Conservation (phyloP, 2,329 filamentous ascomycete species). For the Acrocalymma vagum region DNA sequence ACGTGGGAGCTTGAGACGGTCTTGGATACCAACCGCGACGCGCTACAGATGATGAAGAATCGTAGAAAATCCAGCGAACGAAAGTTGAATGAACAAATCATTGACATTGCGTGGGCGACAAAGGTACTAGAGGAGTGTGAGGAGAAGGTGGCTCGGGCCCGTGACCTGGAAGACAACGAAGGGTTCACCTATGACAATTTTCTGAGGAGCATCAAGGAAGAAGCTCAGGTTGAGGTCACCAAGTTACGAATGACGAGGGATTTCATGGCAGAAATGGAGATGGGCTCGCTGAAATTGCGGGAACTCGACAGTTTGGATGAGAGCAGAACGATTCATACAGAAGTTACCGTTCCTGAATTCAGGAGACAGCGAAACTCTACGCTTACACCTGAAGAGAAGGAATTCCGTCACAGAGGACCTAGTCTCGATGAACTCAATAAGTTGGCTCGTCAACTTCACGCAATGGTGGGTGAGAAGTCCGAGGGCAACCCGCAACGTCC, state of each 20-base stretch:
- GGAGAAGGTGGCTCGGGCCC: background rate
- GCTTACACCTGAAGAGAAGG: conserved; percentile 13
- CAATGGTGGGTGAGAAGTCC: conserved; percentile 11
- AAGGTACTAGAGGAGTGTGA: conserved; percentile 17
- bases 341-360: no score
- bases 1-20: conserved; percentile 9
- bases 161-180: conserved; percentile 13
- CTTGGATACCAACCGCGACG: conserved; percentile 23
- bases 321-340: no score
- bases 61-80: conserved; percentile 13
- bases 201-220: conserved; percentile 18
- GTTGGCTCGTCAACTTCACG: conserved; percentile 17
- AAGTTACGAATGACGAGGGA: background rate
- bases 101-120: conserved; percentile 21
- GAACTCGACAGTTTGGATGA: no score
- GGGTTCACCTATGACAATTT: conserved; percentile 25
- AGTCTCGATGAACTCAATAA: conserved; percentile 7
- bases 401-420: conserved; percentile 11
- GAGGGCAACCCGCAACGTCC: background rate
- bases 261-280: conserved; percentile 10
- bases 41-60: conserved; percentile 12
- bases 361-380: no score
- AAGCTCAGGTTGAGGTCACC: conserved; percentile 5
- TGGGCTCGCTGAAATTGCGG: no score
- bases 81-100: conserved; percentile 1